Base-by-base conservation (phyloP, 805 yeast genomes). In the Ogataea methylovora region DNA sequence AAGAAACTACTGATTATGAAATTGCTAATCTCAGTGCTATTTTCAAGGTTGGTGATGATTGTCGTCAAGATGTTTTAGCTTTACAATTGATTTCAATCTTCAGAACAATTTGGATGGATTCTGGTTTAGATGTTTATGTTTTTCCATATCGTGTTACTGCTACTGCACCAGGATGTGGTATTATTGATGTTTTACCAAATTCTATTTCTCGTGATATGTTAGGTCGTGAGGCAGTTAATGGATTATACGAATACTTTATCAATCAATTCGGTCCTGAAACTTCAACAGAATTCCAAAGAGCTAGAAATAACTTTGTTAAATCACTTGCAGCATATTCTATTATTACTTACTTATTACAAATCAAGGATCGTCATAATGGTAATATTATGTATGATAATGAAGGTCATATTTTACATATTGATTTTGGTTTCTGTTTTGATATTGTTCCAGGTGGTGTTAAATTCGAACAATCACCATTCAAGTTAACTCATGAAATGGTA, bases 91-190 rank as follows among this genome's bases (percentile, higher is more conserved):
- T 94, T 38, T 82, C 96, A 4, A 79, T 92, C 24, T 92, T 94
- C 68, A 73, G 95, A 48, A 78, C 90, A 29, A 84, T 92, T 34
- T 92, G 96, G 94, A 74, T 76, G 41, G 72, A 76, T 43, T 77
- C 84, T 10, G 97, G 97, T 1, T 66, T 92, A 41, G 97, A 92
- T 56, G 72, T 90, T 28, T 92, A 69, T 58, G 94, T 92, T 18
- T 94, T 76, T 61, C 98, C 99, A 1, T 74, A 92, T 59, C 66
- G 97, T 44, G 98, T 92, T 18, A 88, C 96, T 0, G 98, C 99
- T 1, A 92, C 99, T 8, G 96, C 95, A 3, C 97, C 98, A 1
- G 98, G 99, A 0, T 88, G 97, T 65, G 99, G 99, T 60, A 94
- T 92, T 29, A 92, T 92, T 63, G 99, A 94, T 56, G 98, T 94